phyloP scores from a whole-genome alignment of 768 basidiomycete species.

The Omphalotus guepiniiformis region DNA sequence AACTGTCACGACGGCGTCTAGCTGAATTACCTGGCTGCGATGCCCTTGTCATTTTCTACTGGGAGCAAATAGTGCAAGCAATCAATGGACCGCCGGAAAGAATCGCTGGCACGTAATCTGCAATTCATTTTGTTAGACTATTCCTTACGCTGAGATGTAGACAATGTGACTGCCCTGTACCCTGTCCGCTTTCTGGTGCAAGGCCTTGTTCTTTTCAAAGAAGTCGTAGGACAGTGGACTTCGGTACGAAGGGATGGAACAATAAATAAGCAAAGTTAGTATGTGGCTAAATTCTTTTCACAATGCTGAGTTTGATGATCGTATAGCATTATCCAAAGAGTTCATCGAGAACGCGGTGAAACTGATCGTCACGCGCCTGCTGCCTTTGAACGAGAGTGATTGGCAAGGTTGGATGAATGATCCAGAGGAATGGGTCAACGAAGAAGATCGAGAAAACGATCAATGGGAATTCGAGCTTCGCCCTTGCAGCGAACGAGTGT shows the following conservation, averaged over 20 bases:
- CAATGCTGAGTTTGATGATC: constrained; percentile 5
- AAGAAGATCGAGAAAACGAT: constrained; percentile 85
- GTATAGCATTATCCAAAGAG: constrained; percentile 54
- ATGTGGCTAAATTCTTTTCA: not conserved
- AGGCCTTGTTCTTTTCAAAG: constrained; percentile 83
- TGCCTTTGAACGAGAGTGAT: constrained; percentile 80
- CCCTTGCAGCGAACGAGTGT: constrained; percentile 90
- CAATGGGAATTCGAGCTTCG: constrained; percentile 93
- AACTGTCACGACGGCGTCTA: constrained; percentile 55
- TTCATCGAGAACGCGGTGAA: constrained; percentile 73
- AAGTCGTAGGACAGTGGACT: constrained; percentile 75
- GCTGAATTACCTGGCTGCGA: constrained; percentile 57
- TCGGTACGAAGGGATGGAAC: constrained; percentile 57
- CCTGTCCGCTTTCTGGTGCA: constrained; percentile 81
- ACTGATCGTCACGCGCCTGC: constrained; percentile 76
- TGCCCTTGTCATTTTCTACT: constrained; percentile 73
- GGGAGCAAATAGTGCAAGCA: constrained; percentile 76
- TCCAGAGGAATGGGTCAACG: constrained; percentile 93
- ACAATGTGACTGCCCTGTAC: constrained; percentile 66
- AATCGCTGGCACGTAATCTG: constrained; percentile 58
- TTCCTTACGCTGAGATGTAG: not conserved
- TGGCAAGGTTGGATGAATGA: constrained; percentile 81
- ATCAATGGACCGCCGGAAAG: constrained; percentile 46
- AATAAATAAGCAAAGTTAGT: constrained; percentile 54
- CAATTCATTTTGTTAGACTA: not conserved